phyloP scores from a whole-genome alignment of 1,284 basidiomycete genomes.

The Puccinia hordei region DNA sequence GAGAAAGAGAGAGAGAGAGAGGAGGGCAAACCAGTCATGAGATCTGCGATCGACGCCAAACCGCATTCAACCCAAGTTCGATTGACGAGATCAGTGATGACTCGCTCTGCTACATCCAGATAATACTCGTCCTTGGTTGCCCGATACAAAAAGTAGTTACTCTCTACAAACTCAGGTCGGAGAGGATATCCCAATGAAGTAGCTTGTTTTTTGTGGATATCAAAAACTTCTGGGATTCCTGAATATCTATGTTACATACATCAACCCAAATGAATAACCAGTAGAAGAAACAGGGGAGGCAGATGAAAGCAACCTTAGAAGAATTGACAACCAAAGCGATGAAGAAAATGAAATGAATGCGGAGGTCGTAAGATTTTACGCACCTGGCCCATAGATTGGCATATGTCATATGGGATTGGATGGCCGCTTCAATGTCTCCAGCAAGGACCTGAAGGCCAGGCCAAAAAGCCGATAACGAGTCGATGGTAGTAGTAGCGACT shows the following conservation, averaged over 20 bases:
- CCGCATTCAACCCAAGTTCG: slow-evolving; percentile 81
- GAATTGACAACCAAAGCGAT: no score
- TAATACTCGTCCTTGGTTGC: slow-evolving; percentile 89
- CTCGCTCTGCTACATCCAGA: slow-evolving; percentile 80
- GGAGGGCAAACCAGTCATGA: slow-evolving; percentile 71
- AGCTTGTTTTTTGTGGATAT: slow-evolving; percentile 39
- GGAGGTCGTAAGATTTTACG: neutral
- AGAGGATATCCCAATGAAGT: slow-evolving; percentile 54
- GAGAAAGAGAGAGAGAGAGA: no score
- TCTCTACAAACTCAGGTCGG: slow-evolving; percentile 78
- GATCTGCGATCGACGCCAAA: slow-evolving; percentile 75
- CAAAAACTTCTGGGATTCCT: slow-evolving; percentile 50
- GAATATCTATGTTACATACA: slow-evolving; percentile 38
- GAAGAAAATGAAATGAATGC: neutral
- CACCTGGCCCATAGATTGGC: slow-evolving; percentile 52
- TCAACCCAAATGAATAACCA: no score
- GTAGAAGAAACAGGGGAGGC: neutral
- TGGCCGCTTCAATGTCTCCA: slow-evolving; percentile 83
- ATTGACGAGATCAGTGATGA: slow-evolving; percentile 73
- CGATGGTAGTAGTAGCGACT: slow-evolving; percentile 70
- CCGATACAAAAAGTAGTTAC: slow-evolving; percentile 88
- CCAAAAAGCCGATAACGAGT: slow-evolving; percentile 84
- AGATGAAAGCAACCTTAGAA: neutral
- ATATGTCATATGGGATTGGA: slow-evolving; percentile 81
- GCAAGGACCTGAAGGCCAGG: slow-evolving; percentile 83